Evolutionary conservation across 345 rosid genomes (phyloP), one percentile per base, ranked within the genome.

Genomic region (Salix purpurea): DNA sequence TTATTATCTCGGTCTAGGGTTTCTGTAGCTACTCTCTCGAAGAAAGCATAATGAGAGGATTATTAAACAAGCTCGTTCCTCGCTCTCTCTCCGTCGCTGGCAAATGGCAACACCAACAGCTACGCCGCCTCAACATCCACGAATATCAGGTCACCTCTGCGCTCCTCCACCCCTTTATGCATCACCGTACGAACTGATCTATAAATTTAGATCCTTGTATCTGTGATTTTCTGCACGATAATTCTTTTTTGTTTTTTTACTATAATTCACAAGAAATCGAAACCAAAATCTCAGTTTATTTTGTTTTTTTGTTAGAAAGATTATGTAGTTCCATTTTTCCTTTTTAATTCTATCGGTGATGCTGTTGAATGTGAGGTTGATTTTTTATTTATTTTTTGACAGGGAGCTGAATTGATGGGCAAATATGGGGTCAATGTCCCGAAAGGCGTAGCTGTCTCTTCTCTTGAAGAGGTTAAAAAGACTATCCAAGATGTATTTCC

Each of bases 321-420:
- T 46, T 14, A 13, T 46, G 50, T 13, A 46, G 50, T 46, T 46
- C 50, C 14, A 12, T 14, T 46, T 46, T 46, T 11, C 44, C 34
- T 32, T 46, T 46, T 46, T 46, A 4, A 13, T 14, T 14, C 50
- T 12, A 12, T 46, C 16, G 50, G 18, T 46, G 50, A 46, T 12
- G 18, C 50, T 46, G 50, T 46, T 12, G 16, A 46, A 14, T 46
- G 50, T 13, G 16, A 46, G 50, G 18, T 46, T 46, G 50, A n/a
- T 9, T 18, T 52, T 58, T 58, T 23, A 21, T 44, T 44, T 44
- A 44, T 10, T 9, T 58, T 73, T 52, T 56, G 48, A 74, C 70
- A 96, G 98, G 99, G 99, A 74, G 98, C 97, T 72, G 97, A 90
- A 76, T 84, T 96, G 86, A 96, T 96, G 99, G 78, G 92, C 42